Evolutionary conservation across 352 stramenopile genomes (phyloP), one percentile per base, ranked within the genome.

Genomic region (Globisporangium spiculum): DNA sequence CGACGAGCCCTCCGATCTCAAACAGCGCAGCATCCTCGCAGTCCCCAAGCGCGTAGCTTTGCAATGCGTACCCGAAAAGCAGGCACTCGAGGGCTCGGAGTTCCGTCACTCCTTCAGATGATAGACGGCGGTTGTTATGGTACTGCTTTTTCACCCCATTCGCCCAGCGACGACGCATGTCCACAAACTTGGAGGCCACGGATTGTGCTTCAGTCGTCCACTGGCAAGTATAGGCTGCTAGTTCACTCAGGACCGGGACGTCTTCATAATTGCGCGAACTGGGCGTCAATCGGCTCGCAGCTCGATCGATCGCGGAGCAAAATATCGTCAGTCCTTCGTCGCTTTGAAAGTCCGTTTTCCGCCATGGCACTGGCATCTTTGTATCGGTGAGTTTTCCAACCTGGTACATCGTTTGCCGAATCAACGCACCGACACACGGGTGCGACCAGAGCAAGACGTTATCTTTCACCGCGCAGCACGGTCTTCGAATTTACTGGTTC

Each of bases 351-450:
- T 89, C 83, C 0, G 50, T 62, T 26, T 86, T 86, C 81, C 83
- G 89, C 0, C 73, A 18, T 0, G 76, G 27, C 2, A 64, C 26
- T 1, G 81, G 76, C 0, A 48, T 22, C 0, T 41, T 30, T n/a
- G 77, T 69, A 34, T 84, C 66, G 1, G 76, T 79, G 1, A 91
- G 55, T 44, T 68, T 46, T 3, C 81, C 81, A 2, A 88, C 61
- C 41, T 89, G 79, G n/a, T 78, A 88, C 18, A 90, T 46, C 14
- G 76, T 73, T 64, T 89, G 81, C 1, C 74, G 73, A 7, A 89
- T 67, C 18, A 89, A 62, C 10, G 53, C 72, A 24, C 52, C 32
- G 5, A 91, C 79, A 30, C 70, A 73, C 4, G 60, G 12, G n/a
- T 84, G 67, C 0, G 70, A 76, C 81, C 79, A 89, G 7, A 73